Conservation (phyloP, 805 yeast species). For the Trichomonascus vanleenenianus region DNA sequence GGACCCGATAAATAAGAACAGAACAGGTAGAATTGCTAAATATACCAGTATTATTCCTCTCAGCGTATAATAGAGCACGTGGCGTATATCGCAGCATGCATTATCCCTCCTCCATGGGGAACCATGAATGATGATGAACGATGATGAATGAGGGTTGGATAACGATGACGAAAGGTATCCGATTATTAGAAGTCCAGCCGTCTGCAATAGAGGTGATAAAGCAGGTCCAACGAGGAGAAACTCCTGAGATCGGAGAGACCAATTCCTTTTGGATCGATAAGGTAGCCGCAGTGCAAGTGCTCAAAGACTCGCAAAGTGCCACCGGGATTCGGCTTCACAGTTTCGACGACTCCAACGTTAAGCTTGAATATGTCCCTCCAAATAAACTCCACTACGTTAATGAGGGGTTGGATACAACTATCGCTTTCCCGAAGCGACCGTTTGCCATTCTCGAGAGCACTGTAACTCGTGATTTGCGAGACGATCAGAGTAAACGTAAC, state of each 20-base stretch:
- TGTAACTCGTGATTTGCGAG: too few relatives aligned
- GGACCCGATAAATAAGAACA: too few relatives aligned
- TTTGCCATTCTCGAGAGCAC: constrained; percentile 1
- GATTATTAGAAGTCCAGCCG: constrained; percentile 35
- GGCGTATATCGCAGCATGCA: too few relatives aligned
- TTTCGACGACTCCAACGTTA: constrained; percentile 3
- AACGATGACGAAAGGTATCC: constrained; percentile 8
- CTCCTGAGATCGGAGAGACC: too few relatives aligned
- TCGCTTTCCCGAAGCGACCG: constrained; percentile 4
- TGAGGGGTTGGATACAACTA: neutral
- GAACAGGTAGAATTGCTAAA: too few relatives aligned
- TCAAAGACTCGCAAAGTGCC: neutral
- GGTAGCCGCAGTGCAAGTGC: neutral
- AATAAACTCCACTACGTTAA: neutral
- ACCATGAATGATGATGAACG: neutral
- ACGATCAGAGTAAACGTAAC: constrained; percentile 2
- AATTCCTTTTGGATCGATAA: neutral
- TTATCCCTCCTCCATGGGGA: too few relatives aligned
- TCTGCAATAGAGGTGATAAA: constrained; percentile 37
- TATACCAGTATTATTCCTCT: too few relatives aligned
- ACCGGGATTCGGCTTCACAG: constrained; percentile 7
- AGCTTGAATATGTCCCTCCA: too few relatives aligned
- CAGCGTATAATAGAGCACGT: too few relatives aligned
- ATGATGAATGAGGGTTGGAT: too few relatives aligned
- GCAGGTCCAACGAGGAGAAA: constrained; percentile 29